Evolutionary conservation across 176 grass and related monocot species (phyloP).

Genomic region (Panicum miliaceum): DNA sequence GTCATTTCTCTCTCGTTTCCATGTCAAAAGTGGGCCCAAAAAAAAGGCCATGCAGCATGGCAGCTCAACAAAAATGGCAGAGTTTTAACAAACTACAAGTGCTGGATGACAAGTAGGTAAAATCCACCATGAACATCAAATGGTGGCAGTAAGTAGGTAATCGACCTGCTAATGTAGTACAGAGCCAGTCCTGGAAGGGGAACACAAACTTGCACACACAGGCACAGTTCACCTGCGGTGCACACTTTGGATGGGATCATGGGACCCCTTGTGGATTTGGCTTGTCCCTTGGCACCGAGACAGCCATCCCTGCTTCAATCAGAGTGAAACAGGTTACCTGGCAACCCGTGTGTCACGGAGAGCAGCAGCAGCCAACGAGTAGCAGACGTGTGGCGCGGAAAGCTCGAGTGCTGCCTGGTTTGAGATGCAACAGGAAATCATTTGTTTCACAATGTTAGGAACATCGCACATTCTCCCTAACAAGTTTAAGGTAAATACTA

Average conservation of each 20-base stretch:
- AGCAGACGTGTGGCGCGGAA: not conserved
- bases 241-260: not conserved
- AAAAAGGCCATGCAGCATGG: too few species aligned
- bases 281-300: not conserved
- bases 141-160: too few species aligned
- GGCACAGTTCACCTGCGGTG: not conserved
- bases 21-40: too few species aligned
- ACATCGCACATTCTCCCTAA: too few species aligned
- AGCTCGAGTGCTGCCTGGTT: not conserved
- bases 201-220: not conserved
- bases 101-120: too few species aligned
- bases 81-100: too few species aligned
- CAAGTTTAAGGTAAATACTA: too few species aligned
- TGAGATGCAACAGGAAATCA: not conserved
- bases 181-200: not conserved
- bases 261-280: conserved; percentile 7
- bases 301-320: not conserved
- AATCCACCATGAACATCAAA: too few species aligned
- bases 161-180: not conserved
- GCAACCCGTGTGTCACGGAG: not conserved
- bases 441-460: not conserved
- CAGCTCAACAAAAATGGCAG: too few species aligned
- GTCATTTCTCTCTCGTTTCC: too few species aligned
- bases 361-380: not conserved
- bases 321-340: not conserved